Evolutionary conservation across 345 rosid species (phyloP), one percentile per base, ranked within the genome.

Genomic region (Brassica incana): DNA sequence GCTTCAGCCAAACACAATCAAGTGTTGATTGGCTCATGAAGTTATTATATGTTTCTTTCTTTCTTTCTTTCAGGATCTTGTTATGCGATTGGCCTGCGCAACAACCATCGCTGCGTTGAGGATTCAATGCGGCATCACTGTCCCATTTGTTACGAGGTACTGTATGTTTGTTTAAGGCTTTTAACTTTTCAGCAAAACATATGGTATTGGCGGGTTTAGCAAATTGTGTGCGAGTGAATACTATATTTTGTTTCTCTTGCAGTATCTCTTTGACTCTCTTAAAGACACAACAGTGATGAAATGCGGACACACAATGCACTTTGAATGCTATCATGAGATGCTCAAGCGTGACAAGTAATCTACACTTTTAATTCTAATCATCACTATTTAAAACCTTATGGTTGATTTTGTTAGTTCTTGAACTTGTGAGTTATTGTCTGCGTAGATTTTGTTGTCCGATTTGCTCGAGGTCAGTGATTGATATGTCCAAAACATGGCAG

Each of bases 271-370:
- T 77, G 99, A 95, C 81, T 95, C 99, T 0, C 79, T 95, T 74
- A 91, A 95, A 79, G 99, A 90, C 73, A 90, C 95, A 33, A 84
- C 84, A 0, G 99, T 95, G 15, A 90, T 95, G 99, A 93, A 88
- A 87, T 95, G 99, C 8, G 99, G 99, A 71, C 99, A 95, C 89
- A 95, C 99, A 0, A 95, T 95, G 97, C 99, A 95, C 60, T 20
- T 25, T 16, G 97, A 95, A 77, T 95, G 99, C 80, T 90, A 75
- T 77, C n/a, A 33, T 1, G 98, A 93, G 88, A 95, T 95, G 99
- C 72, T 89, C 74, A 87, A 86, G 73, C 97, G 69, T 16, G 89
- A 87, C 84, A 90, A 93, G 99, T 95, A 83, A 91, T 90, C 59
- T 71, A 16, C 56, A 33, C 32, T 48, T 63, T 48, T 5, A 29